phyloP scores from a whole-genome alignment of 345 rosid genomes.

The Turnera subulata region DNA sequence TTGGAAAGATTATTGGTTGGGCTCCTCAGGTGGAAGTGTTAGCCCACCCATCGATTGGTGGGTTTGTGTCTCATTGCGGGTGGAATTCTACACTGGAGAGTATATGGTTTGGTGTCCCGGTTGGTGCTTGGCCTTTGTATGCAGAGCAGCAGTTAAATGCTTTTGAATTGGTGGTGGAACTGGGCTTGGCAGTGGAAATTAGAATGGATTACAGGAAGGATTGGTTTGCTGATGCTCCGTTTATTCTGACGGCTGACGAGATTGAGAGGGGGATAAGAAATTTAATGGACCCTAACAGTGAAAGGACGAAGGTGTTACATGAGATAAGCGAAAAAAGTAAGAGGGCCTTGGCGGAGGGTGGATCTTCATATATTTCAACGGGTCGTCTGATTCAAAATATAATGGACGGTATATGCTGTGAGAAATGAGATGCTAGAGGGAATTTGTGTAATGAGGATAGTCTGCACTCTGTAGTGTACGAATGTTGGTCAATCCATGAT shows the following conservation, averaged over 20 bases:
- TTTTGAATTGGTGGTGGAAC: neutral
- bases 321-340: slow-evolving; percentile 4
- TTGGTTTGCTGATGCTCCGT: no score
- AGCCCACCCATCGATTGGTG: no score
- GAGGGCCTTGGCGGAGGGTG: neutral
- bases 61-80: no score
- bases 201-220: neutral
- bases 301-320: neutral
- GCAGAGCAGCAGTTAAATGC: slow-evolving; percentile 16
- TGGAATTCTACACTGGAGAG: no score
- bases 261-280: neutral
- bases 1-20: slow-evolving; percentile 8
- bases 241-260: neutral
- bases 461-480: no score
- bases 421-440: no score
- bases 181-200: slow-evolving; percentile 2
- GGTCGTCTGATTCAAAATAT: no score
- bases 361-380: no score
- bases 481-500: no score
- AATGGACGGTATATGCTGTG: no score
- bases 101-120: slow-evolving; percentile 4
- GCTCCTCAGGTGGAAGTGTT: no score
- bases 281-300: neutral
- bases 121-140: slow-evolving; percentile 8
- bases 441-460: no score